Percentiles rank a stretch among this genome's conserved stretches.
Evolutionary conservation across 257 asterid species (phyloP).

Genomic region (Lantana camara): DNA sequence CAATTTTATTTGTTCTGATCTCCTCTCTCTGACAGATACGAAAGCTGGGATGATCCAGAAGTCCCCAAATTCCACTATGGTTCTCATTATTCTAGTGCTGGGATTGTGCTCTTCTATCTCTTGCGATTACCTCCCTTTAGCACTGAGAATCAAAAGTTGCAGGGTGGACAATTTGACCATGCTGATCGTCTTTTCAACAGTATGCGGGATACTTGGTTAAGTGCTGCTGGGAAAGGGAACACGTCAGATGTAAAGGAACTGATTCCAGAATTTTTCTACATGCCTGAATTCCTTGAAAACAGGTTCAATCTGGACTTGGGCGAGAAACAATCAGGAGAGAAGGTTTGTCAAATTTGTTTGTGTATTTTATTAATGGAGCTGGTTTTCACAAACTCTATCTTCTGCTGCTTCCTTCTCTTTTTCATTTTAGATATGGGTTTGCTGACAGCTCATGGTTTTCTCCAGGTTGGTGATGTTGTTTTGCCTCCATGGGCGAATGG

Average conservation of each 20-base stretch:
- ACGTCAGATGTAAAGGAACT: conserved; percentile 99
- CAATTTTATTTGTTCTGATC: conserved; percentile 24
- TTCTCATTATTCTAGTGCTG: conserved; percentile 99
- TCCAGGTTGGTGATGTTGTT: conserved; percentile 88
- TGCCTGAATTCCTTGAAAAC: conserved; percentile 95
- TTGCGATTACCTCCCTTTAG: conserved; percentile 96
- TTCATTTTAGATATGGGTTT: conserved; percentile 6
- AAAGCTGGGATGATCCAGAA: conserved; percentile 99
- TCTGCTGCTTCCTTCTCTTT: not conserved
- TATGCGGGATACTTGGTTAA: conserved; percentile 87
- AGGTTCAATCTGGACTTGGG: conserved; percentile 93
- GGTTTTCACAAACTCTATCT: not conserved
- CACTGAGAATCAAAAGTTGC: conserved; percentile 86
- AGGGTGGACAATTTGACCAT: conserved; percentile 99
- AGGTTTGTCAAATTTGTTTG: conserved; percentile 53
- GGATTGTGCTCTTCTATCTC: conserved; percentile 97
- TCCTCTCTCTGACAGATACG: conserved; percentile 58
- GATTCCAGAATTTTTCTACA: conserved; percentile 93
- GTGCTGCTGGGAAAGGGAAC: conserved; percentile 99
- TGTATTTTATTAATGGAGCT: conserved; percentile 2
- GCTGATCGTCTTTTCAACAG: conserved; percentile 99
- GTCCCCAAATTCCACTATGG: conserved; percentile 99
- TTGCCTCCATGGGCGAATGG: conserved; percentile 98
- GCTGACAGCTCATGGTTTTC: conserved; percentile 35
- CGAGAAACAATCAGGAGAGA: conserved; percentile 99